Evolutionary conservation across 2,329 filamentous ascomycete genomes (phyloP).

Genomic region (Gaeumannomyces tritici): DNA sequence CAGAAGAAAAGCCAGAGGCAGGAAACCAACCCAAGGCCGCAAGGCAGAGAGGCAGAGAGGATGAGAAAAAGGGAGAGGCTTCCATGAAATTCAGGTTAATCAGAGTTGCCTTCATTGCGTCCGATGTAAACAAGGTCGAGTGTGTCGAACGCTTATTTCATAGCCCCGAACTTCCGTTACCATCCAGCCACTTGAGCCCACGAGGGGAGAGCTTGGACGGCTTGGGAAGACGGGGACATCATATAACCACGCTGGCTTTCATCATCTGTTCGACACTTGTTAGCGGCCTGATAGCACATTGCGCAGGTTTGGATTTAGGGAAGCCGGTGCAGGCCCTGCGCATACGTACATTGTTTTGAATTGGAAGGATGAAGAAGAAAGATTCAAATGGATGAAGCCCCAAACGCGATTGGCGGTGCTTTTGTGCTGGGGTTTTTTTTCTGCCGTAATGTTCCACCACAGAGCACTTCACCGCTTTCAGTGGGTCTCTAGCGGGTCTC

Average conservation of each 20-base stretch:
- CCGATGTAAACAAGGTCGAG: slow-evolving; percentile 89
- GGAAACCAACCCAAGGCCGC: not conserved
- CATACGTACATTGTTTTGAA: slow-evolving; percentile 79
- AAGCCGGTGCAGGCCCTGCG: not conserved
- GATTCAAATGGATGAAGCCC: slow-evolving; percentile 26
- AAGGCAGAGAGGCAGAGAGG: not conserved
- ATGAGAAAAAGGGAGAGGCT: slow-evolving; percentile 8
- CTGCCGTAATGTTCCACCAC: not conserved
- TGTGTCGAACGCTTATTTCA: slow-evolving; percentile 99
- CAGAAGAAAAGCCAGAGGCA: not conserved
- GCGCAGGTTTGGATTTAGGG: not conserved
- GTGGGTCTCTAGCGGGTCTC: not conserved
- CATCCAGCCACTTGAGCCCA: slow-evolving; percentile 82
- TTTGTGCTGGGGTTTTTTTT: slow-evolving; percentile 14
- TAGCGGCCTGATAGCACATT: slow-evolving; percentile 11
- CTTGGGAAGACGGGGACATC: slow-evolving; percentile 62
- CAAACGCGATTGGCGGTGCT: slow-evolving; percentile 8
- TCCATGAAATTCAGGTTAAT: slow-evolving; percentile 36
- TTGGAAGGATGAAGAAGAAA: slow-evolving; percentile 81
- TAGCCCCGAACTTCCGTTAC: slow-evolving; percentile 55
- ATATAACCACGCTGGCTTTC: slow-evolving; percentile 96
- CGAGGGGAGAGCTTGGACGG: slow-evolving; percentile 72
- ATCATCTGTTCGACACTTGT: slow-evolving; percentile 64
- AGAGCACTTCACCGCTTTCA: not conserved
- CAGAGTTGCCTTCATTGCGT: slow-evolving; percentile 99